Evolutionary conservation across 371 early-diverging fungal species (phyloP), one percentile per base, ranked within the genome.

Genomic region (Mortierella sp.): DNA sequence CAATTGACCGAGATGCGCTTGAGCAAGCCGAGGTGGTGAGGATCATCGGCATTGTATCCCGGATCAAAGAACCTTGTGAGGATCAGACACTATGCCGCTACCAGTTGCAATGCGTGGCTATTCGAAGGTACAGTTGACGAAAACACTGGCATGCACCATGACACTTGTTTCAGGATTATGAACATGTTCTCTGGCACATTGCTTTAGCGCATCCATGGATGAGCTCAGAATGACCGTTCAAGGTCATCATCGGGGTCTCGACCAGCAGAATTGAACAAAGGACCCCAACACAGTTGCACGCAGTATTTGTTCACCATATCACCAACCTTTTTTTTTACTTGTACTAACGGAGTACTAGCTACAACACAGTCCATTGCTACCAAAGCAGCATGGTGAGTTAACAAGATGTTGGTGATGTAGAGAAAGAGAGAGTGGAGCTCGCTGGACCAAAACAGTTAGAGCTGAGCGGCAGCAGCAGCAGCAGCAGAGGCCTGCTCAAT

Each of bases 191-290:
- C 45, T 45, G 45, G 6, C 45, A n/a, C 19, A 19, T 19, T 19
- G 10, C 45, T 37, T 51, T 46, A 57, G 57, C 5, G 66, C 66
- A 10, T 46, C 44, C 13, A 19, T 40, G 29, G 58, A 58, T 24
- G 58, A 65, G 49, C 22, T 58, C 19, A 50, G 47, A 39, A 37
- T 52, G 34, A 54, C 54, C 10, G 17, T 53, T 19, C 51, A 58
- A 10, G 66, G 54, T 8, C 8, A 0, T 5, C 40, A 48, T 54
- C 46, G 57, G 19, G 48, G 57, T n/a, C 40, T 50, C 22, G 2
- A n/a, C 22, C n/a, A n/a, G n/a, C n/a, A n/a, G n/a, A n/a, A n/a
- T n/a, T n/a, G n/a, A n/a, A n/a, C n/a, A 27, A 13, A 27, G 13
- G 44, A 54, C 10, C 22, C 21, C 24, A 21, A 6, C 24, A 24